Evolutionary conservation across 1,284 basidiomycete genomes (phyloP), one percentile per base, ranked within the genome.

Genomic region (Trametes polyzona): DNA sequence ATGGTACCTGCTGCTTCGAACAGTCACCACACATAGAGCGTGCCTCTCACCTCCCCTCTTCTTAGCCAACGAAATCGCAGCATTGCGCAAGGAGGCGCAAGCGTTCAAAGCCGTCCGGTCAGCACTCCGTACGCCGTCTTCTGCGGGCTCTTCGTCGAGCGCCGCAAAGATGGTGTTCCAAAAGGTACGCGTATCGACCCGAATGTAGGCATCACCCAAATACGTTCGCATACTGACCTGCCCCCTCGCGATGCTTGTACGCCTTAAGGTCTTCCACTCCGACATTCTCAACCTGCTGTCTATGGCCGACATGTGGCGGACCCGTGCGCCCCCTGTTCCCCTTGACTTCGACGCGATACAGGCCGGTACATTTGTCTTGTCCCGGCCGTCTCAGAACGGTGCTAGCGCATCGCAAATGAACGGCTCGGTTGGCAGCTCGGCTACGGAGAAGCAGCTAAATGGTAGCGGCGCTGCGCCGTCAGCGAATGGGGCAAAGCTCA

Each of bases 261-360:
- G 14, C 21, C 23, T 21, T n/a, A 65, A 95, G 92, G 90, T 98
- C 9, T 99, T 96, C 78, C 81, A 88, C 61, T 74, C 83, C 1
- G 97, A 99, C 67, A 94, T 98, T 64, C 82, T 86, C 55, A 92
- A 97, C 47, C 79, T 99, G 1, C 78, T 99, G 12, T 84, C 84
- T 12, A 99, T 99, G 97, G 79, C 88, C n/a, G 96, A 98, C 67
- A 98, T 99, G 95, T 99, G 97, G 97, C 88, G 87, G 43, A 83
- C 89, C 9, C 86, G 97, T 26, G 83, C 87, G 23, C 90, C 89
- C 61, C 97, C 97, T 0, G 84, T 83, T 0, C 88, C 96, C 1
- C 82, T 99, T 30, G 87, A 93, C 56, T 95, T 89, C 65, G 86
- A 91, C 16, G 73, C 74, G 2, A 90, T 97, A 66, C 71, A 83